Base-by-base conservation (phyloP, 768 basidiomycete species). In the Phylloporus arenicola region DNA sequence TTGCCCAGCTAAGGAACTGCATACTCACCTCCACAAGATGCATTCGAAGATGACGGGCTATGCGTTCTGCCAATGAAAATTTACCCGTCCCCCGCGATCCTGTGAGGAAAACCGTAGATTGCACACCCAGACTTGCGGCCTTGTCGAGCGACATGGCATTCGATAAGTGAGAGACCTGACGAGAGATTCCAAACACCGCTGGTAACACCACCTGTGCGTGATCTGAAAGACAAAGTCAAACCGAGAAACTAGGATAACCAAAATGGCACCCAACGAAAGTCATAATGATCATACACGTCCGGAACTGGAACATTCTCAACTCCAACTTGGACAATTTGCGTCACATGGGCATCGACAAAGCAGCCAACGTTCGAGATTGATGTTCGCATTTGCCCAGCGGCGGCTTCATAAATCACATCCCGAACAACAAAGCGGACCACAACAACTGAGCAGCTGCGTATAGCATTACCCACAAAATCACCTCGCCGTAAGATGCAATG, bases 31-130 rank as follows among this genome's bases (percentile, higher is more conserved):
- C 88, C 12, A 89, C 73, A 0, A 91, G 51, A 65, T 92, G 91
- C 50, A 93, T 75, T 12, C 91, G 92, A 3, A 92, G 68, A 4
- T 69, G 68, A 42, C 76, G 75, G 6, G 85, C 79, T 12, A 84
- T 79, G 67, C 69, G 72, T 6, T 66, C 64, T 0, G 83, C 78
- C 6, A 78, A 68, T 0, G 84, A 84, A 52, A 80, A 81, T 70
- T 97, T 98, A 2, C 96, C 95, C 1, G 75, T 73, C 1, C 94
- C 93, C 48, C 86, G 73, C 0, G 82, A 73, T 0, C 95, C 95
- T 54, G 85, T 86, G 35, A 97, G 62, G 1, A 96, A 70, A 8
- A 94, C 71, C 1, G 87, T 83, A 9, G 92, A 68, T 40, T 81
- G 78, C 2, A 93, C 70, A 42, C 78, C 73, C 49, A 83, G 86